Conservation (phyloP, 2,329 filamentous ascomycete genomes). For the Colletotrichum liriopes region DNA sequence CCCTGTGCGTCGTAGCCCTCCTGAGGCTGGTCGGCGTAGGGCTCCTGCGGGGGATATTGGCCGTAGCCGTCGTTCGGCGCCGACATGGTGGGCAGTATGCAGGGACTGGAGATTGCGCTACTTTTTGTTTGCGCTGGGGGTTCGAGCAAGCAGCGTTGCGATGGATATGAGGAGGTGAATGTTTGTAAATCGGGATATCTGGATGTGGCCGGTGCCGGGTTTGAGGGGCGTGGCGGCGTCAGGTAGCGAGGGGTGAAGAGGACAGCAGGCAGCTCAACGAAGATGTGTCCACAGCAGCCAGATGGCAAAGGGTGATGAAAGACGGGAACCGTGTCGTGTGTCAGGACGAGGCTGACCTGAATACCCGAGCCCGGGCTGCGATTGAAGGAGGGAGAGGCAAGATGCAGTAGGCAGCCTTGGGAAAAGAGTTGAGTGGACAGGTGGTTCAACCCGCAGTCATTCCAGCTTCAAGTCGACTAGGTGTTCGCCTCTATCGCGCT, state of each 20-base stretch:
- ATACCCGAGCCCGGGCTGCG: constrained; percentile 22
- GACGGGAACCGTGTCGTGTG: background rate
- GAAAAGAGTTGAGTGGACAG: constrained; percentile 33
- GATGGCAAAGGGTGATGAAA: constrained; percentile 7
- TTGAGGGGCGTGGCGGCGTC: constrained; percentile 33
- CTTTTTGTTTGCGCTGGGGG: constrained; percentile 4
- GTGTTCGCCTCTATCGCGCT: constrained; percentile 18
- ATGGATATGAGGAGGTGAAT: constrained; percentile 45
- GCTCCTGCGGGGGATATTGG: constrained; percentile 62
- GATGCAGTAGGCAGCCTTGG: constrained; percentile 29
- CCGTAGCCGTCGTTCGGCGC: constrained; percentile 70
- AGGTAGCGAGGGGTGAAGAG: constrained; percentile 35
- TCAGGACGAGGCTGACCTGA: constrained; percentile 24
- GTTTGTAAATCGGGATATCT: constrained; percentile 13
- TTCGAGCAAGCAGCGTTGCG: constrained; percentile 2
- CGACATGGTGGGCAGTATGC: constrained; percentile 64
- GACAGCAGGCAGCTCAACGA: constrained; percentile 27
- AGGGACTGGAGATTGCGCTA: background rate
- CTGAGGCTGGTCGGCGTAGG: constrained; percentile 57
- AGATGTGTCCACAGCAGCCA: constrained; percentile 41
- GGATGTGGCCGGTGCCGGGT: constrained; percentile 19
- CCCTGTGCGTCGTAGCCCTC: constrained; percentile 57
- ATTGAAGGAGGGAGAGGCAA: constrained; percentile 18
- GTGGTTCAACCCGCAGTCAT: constrained; percentile 35
- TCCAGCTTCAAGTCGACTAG: constrained; percentile 19